These are phyloP conservation scores for Mycena citricolor DNA, from an alignment of 1,284 basidiomycete species.

Conservation along the genomic window DNA sequence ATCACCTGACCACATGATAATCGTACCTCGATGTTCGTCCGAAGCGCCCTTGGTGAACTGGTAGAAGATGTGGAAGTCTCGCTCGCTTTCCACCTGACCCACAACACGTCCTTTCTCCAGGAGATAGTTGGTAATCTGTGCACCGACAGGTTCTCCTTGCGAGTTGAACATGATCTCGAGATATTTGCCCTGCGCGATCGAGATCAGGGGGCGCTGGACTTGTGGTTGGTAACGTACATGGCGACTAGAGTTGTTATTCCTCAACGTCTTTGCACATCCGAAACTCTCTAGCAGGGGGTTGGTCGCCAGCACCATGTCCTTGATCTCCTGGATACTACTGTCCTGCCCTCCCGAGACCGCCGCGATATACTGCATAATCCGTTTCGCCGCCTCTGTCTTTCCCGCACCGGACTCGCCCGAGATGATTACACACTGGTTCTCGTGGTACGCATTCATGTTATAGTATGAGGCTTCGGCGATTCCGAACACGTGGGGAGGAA, in stretches of 20 bases:
- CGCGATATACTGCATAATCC: slow-evolving; percentile 99
- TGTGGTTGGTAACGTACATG: slow-evolving; percentile 86
- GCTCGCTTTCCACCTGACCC: slow-evolving; percentile 94
- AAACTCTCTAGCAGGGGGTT: slow-evolving; percentile 98
- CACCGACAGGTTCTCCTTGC: slow-evolving; percentile 92
- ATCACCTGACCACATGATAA: not conserved
- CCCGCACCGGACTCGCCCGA: slow-evolving; percentile 98
- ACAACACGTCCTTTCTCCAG: slow-evolving; percentile 98
- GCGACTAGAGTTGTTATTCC: slow-evolving; percentile 98
- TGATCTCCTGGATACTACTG: slow-evolving; percentile 91
- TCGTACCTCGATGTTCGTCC: slow-evolving; percentile 78
- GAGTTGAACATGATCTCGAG: slow-evolving; percentile 99
- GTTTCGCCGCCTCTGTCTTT: slow-evolving; percentile 96
- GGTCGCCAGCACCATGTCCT: slow-evolving; percentile 99
- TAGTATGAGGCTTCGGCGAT: slow-evolving; percentile 98
- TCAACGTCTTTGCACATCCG: slow-evolving; percentile 97
- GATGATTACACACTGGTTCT: slow-evolving; percentile 99
- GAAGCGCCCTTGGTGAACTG: slow-evolving; percentile 98
- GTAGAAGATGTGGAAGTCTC: slow-evolving; percentile 99
- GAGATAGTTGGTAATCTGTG: slow-evolving; percentile 98
- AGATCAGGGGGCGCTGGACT: slow-evolving; percentile 1
- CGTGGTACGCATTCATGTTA: slow-evolving; percentile 99
- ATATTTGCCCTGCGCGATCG: slow-evolving; percentile 82
- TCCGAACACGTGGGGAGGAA: slow-evolving; percentile 96
- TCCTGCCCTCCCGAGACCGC: slow-evolving; percentile 89